These are phyloP conservation scores for Aspergillus neotritici DNA, from an alignment of 2,329 filamentous ascomycete genomes.

Conservation along the genomic window DNA sequence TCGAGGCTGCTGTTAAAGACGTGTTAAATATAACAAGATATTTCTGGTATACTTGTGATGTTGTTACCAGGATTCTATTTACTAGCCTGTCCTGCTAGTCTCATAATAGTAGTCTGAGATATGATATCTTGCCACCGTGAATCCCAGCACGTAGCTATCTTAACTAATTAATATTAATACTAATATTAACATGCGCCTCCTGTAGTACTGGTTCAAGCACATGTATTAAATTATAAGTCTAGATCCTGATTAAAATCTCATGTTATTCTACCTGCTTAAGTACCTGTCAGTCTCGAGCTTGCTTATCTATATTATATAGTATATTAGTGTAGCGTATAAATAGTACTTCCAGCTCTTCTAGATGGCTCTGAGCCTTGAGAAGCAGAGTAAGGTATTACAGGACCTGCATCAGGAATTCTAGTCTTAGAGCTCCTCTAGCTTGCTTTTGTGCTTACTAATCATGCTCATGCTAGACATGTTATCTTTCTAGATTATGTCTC, in stretches of 20 bases:
- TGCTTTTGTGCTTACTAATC: too few species aligned
- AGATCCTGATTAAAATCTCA: constrained; percentile 12
- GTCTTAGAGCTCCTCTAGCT: too few species aligned
- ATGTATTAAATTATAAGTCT: constrained; percentile 8
- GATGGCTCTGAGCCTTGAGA: constrained; percentile 10
- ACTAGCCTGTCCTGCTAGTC: constrained; percentile 7
- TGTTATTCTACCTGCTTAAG: constrained; percentile 8
- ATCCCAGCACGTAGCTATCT: constrained; percentile 1
- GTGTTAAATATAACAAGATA: constrained; percentile 18
- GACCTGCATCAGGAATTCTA: too few species aligned
- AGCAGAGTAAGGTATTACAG: constrained; percentile 15
- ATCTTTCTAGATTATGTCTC: not conserved
- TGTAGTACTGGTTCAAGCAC: constrained; percentile 14
- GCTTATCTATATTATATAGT: constrained; percentile 11
- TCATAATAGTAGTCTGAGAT: constrained; percentile 13
- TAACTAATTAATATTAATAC: too few species aligned
- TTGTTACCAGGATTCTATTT: constrained; percentile 8
- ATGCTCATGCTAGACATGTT: not conserved
- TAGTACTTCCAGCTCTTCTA: constrained; percentile 7
- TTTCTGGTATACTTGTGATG: constrained; percentile 14
- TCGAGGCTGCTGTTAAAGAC: constrained; percentile 13
- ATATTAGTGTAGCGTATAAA: constrained; percentile 13
- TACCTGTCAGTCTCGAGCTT: constrained; percentile 8
- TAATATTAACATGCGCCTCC: constrained; percentile 9
- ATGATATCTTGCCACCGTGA: constrained; percentile 8